phyloP scores from a whole-genome alignment of 495 filamentous ascomycete species.

The Sphaerosporella brunnea region DNA sequence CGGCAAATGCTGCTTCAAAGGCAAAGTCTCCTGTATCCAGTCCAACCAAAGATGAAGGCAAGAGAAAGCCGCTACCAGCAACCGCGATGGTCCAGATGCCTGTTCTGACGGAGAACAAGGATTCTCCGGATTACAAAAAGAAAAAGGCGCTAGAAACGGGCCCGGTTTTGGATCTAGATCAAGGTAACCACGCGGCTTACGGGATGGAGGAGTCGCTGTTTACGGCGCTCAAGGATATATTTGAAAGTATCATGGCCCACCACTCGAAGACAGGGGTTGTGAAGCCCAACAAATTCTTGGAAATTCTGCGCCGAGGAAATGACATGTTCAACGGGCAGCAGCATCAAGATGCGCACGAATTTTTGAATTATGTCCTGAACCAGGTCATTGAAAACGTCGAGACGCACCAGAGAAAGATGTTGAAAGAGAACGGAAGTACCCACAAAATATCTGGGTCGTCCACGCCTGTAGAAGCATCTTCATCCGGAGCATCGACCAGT shows the following conservation, averaged over 20 bases:
- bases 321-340: constrained; percentile 94
- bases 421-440: constrained; percentile 28
- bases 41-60: constrained; percentile 18
- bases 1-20: constrained; percentile 27
- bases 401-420: constrained; percentile 29
- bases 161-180: constrained; percentile 62
- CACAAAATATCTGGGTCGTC: constrained; percentile 29
- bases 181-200: constrained; percentile 61
- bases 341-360: constrained; percentile 98
- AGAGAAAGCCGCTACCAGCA: constrained; percentile 15
- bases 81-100: constrained; percentile 15
- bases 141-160: constrained; percentile 77
- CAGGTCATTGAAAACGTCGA: constrained; percentile 91
- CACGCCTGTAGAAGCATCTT: constrained; percentile 24
- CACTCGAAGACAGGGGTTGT: constrained; percentile 70
- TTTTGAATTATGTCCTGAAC: constrained; percentile 86
- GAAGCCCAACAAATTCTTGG: constrained; percentile 83
- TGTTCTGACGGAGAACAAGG: constrained; percentile 29
- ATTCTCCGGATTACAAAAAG: constrained; percentile 91
- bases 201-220: constrained; percentile 92
- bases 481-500: constrained; percentile 26
- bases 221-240: constrained; percentile 87
- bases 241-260: constrained; percentile 74
- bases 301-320: constrained; percentile 81
- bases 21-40: constrained; percentile 28